phyloP scores from a whole-genome alignment of 108 stramenopile genomes.

The Cyclotella sp. region DNA sequence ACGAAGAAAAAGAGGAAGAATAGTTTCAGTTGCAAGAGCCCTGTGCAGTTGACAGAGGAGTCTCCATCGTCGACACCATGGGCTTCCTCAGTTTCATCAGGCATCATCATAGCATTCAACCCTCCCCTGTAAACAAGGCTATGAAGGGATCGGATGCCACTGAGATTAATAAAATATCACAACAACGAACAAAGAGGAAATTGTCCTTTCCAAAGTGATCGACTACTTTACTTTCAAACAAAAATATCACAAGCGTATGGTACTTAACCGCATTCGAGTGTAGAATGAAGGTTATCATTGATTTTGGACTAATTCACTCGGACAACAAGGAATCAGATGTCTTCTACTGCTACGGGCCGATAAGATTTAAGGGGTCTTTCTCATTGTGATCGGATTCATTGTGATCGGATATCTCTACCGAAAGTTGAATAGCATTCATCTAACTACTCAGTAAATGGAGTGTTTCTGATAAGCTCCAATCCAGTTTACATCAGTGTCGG shows the following conservation, averaged over 20 bases:
- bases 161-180: not conserved
- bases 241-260: too few species aligned
- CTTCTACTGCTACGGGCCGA: too few species aligned
- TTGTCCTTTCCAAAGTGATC: not conserved
- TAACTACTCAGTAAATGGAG: not conserved
- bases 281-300: too few species aligned
- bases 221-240: too few species aligned
- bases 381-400: too few species aligned
- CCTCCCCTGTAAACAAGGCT: not conserved
- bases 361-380: too few species aligned
- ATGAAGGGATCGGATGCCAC: not conserved
- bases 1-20: not conserved
- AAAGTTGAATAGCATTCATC: too few species aligned
- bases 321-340: too few species aligned
- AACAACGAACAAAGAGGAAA: conserved; percentile 1
- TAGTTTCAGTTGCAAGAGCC: not conserved
- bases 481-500: conserved; percentile 86
- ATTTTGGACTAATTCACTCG: too few species aligned
- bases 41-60: not conserved
- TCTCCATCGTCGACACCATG: not conserved
- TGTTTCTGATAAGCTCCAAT: conserved; percentile 74
- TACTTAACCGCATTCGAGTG: too few species aligned
- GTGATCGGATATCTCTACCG: too few species aligned
- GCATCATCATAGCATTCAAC: not conserved
- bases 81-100: not conserved